These are phyloP conservation scores for Cladosporium sp. DNA, from an alignment of 2,329 filamentous ascomycete genomes.

Conservation along the genomic window DNA sequence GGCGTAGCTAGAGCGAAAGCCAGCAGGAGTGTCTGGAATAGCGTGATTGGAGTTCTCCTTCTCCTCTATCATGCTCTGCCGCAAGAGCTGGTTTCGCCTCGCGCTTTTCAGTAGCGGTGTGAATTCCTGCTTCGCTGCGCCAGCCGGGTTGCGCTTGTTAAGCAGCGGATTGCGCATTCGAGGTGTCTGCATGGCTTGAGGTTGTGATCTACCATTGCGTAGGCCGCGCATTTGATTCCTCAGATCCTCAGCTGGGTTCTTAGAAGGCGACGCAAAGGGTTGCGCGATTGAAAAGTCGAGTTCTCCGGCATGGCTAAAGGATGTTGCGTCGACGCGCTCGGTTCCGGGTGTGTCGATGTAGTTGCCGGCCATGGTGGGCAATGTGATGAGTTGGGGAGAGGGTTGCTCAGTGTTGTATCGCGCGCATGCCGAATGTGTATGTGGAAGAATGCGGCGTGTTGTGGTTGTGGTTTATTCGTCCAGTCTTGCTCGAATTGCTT, in stretches of 20 bases:
- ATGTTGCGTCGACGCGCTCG: conserved; percentile 80
- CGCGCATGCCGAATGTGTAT: not conserved
- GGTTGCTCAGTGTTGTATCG: not conserved
- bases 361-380: conserved; percentile 43
- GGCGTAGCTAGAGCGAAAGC: conserved; percentile 61
- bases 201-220: conserved; percentile 50
- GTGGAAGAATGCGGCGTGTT: not conserved
- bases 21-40: conserved; percentile 65
- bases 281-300: conserved; percentile 85
- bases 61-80: conserved; percentile 39
- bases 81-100: conserved; percentile 64
- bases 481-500: conserved; percentile 1
- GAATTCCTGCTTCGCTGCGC: conserved; percentile 69
- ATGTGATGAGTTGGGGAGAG: not conserved
- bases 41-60: conserved; percentile 46
- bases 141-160: conserved; percentile 61
- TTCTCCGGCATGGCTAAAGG: conserved; percentile 65
- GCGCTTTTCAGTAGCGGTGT: conserved; percentile 87
- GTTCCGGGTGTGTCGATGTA: conserved; percentile 83
- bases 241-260: conserved; percentile 66
- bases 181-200: conserved; percentile 57
- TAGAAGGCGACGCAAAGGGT: conserved; percentile 79
- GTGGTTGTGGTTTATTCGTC: not conserved
- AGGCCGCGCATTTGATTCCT: conserved; percentile 73
- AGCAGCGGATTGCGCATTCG: conserved; percentile 69